phyloP scores from a whole-genome alignment of 139 green algal species.

The Volvox africanus region DNA sequence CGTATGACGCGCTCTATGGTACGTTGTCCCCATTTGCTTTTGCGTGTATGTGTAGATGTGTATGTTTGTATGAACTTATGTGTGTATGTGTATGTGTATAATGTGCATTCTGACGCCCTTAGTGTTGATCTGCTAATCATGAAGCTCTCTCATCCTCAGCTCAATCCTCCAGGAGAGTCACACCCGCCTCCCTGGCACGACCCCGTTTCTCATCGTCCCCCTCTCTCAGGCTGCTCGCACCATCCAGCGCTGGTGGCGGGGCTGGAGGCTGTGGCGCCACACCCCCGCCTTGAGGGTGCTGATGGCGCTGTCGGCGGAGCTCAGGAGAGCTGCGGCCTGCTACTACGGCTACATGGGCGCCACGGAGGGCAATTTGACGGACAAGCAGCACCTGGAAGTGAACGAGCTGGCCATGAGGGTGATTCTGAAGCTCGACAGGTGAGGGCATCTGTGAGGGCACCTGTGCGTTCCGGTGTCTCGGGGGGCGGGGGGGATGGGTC shows the following conservation, averaged over 20 bases:
- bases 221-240: slow-evolving; percentile 32
- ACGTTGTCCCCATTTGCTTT: neutral
- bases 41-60: neutral
- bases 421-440: slow-evolving; percentile 56
- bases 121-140: too few species aligned
- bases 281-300: neutral
- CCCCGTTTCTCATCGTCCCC: neutral
- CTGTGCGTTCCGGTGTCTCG: too few species aligned
- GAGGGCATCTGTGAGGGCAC: neutral
- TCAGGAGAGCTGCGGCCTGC: neutral
- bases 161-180: neutral
- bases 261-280: slow-evolving; percentile 36
- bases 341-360: slow-evolving; percentile 25
- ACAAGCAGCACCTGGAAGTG: slow-evolving; percentile 58
- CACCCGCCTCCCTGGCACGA: neutral
- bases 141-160: too few species aligned
- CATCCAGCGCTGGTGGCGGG: slow-evolving; percentile 27
- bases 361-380: neutral
- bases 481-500: too few species aligned
- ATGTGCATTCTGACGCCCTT: neutral
- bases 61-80: neutral
- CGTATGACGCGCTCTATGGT: slow-evolving; percentile 8
- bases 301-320: neutral
- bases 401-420: slow-evolving; percentile 61
- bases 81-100: neutral